A percentile compares a stretch with the other conserved stretches of the same genome.
phyloP scores from a whole-genome alignment of 306 rosid genomes.

The Bauhinia variegata region DNA sequence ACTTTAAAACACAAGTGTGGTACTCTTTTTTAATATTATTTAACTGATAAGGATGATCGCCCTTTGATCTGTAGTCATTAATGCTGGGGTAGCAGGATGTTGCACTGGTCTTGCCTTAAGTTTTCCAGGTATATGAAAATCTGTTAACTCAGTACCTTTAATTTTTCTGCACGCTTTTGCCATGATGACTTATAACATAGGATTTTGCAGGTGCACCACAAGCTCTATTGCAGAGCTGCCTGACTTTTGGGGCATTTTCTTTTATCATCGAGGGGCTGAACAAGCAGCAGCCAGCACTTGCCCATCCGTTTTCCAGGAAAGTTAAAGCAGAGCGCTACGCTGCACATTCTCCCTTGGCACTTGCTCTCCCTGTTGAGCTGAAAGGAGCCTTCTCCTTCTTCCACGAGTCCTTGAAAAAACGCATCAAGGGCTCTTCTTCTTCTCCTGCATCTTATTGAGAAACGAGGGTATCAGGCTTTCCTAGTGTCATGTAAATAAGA shows the following conservation, averaged over 20 bases:
- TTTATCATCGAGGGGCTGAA: conserved; percentile 85
- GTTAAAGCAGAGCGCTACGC: conserved; percentile 31
- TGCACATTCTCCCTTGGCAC: conserved; percentile 44
- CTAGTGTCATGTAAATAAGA: conserved; percentile 42
- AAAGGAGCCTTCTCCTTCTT: conserved; percentile 76
- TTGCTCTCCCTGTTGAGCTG: conserved; percentile 77
- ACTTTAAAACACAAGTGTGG: conserved; percentile 24
- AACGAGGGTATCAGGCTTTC: conserved; percentile 24
- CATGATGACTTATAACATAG: conserved; percentile 11
- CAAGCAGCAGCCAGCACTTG: conserved; percentile 93
- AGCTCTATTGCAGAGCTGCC: conserved; percentile 88
- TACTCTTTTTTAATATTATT: conserved; percentile 8
- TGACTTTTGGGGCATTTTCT: conserved; percentile 95
- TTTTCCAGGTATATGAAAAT: conserved; percentile 71
- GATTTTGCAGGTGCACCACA: conserved; percentile 87
- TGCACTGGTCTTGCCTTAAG: conserved; percentile 98
- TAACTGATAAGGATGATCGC: conserved; percentile 11
- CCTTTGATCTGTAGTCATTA: conserved; percentile 66
- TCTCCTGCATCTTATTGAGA: conserved; percentile 47
- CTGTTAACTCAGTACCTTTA: background rate
- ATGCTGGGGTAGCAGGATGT: conserved; percentile 98
- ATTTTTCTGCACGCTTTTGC: conserved; percentile 24
- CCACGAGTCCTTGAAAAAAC: conserved; percentile 65
- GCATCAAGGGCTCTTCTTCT: conserved; percentile 43
- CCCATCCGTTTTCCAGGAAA: conserved; percentile 63